Evolutionary conservation across 164 flowering plant genomes (phyloP).

Genomic region (Vitis vinifera): DNA sequence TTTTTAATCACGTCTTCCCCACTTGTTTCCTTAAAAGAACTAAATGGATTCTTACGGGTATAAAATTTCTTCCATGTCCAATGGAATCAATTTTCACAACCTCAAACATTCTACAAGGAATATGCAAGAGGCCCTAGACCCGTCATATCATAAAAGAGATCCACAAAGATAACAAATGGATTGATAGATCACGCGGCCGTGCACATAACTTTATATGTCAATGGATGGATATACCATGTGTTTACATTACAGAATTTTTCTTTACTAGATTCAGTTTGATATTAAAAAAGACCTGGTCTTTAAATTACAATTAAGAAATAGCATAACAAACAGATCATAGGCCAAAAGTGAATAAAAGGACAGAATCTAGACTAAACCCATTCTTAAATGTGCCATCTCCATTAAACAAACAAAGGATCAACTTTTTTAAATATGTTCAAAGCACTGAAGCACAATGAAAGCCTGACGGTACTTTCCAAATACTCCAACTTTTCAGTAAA

Average conservation of each 20-base stretch:
- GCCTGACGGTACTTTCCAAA: neutral
- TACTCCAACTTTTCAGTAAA: neutral
- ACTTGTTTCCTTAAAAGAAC: too few relatives aligned
- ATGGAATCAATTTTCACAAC: neutral
- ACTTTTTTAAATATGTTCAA: too few relatives aligned
- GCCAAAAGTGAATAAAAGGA: too few relatives aligned
- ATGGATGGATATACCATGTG: neutral
- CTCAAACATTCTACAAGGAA: slow-evolving; percentile 1
- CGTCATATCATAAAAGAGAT: neutral
- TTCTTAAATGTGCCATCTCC: neutral
- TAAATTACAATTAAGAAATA: neutral
- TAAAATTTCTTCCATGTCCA: neutral
- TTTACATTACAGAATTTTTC: too few relatives aligned
- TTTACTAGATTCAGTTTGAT: too few relatives aligned
- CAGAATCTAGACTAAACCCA: neutral
- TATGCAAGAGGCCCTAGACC: neutral
- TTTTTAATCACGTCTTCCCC: too few relatives aligned
- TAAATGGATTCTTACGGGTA: neutral
- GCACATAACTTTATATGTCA: neutral
- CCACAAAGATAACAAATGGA: neutral
- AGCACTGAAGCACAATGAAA: neutral
- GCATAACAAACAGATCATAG: too few relatives aligned
- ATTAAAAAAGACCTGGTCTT: neutral
- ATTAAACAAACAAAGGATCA: neutral
- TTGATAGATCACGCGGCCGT: neutral